Base-by-base conservation (phyloP, 768 basidiomycete genomes). In the Rhodocollybia butyracea region DNA sequence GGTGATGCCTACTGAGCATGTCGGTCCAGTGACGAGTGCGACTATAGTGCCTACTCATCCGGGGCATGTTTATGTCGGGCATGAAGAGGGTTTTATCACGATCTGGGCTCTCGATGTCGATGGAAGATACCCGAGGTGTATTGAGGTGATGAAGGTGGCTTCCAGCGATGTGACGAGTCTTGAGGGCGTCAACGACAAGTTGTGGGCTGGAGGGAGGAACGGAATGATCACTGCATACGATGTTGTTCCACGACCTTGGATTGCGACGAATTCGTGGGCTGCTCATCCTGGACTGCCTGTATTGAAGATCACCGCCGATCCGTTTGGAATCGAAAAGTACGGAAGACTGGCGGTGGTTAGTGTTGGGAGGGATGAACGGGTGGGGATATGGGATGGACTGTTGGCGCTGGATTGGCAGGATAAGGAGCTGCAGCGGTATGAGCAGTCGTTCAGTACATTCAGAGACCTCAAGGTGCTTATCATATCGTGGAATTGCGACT, bases 401-500 rank as follows among this genome's bases (percentile, higher is more conserved):
- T 71, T 97, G 32, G 85, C 86, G 11, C 74, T 79, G 15, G 89
- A 95, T 63, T 94, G 91, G 89, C 82, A 64, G 42, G 70, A 70
- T 53, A 50, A 45, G n/a, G 63, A 64, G 32, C 51, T 54, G 0
- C 57, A 59, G n/a, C 72, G 70, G 40, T 60, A 61, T 2, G 54
- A 52, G 6, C 73, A 74, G 0, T 75, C 84, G 15, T 98, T 88
- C 70, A 91, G 89, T 71, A 79, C 79, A 3, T 94, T 89, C 78
- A 81, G 93, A 19, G 75, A 86, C 19, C 72, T 97, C 56, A 87
- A 80, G 2, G 73, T 91, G 0, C 84, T 98, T 32, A 79, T 93
- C 30, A 80, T 93, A 45, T 86, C 94, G 0, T 99, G 94, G 94
- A 99, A 98, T 66, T 83, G 91, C 51, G 95, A 95, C 66, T 87